These are phyloP conservation scores for Daldinia vernicosa DNA, from an alignment of 495 filamentous ascomycete species.

Conservation along the genomic window DNA sequence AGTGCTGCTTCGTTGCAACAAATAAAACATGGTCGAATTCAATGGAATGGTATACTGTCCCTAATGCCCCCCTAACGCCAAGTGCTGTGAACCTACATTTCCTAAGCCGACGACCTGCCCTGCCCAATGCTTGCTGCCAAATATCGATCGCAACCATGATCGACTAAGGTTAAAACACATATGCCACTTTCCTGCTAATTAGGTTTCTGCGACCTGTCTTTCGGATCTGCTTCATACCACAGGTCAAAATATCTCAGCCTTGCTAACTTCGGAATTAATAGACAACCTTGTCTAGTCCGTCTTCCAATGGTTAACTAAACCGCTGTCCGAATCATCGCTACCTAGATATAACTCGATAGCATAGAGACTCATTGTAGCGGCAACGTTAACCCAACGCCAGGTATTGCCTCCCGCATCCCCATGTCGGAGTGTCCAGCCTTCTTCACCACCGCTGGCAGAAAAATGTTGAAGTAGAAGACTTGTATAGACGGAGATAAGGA, in stretches of 20 bases:
- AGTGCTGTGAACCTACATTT: slow-evolving; percentile 48
- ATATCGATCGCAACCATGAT: slow-evolving; percentile 26
- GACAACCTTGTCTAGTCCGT: slow-evolving; percentile 68
- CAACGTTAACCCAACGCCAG: slow-evolving; percentile 93
- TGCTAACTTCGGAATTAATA: slow-evolving; percentile 19
- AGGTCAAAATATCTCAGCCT: slow-evolving; percentile 31
- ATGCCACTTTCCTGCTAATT: slow-evolving; percentile 31
- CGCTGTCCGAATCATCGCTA: slow-evolving; percentile 75
- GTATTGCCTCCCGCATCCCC: slow-evolving; percentile 82
- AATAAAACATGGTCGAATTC: slow-evolving; percentile 46
- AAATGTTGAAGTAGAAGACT: slow-evolving; percentile 96
- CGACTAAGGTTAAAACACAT: slow-evolving; percentile 35
- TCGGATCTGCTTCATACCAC: slow-evolving; percentile 17
- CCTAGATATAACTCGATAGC: slow-evolving; percentile 87
- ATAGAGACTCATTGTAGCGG: slow-evolving; percentile 86
- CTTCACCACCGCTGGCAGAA: slow-evolving; percentile 69
- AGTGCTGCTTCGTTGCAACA: slow-evolving; percentile 34
- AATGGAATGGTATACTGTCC: slow-evolving; percentile 49
- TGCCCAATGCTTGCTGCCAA: slow-evolving; percentile 40
- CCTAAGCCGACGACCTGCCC: slow-evolving; percentile 47
- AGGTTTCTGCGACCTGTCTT: slow-evolving; percentile 22
- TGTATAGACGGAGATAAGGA: slow-evolving; percentile 96
- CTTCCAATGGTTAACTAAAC: slow-evolving; percentile 87
- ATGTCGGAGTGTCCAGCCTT: slow-evolving; percentile 86
- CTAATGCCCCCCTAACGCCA: slow-evolving; percentile 48